Evolutionary conservation across 2,329 filamentous ascomycete genomes (phyloP).

Genomic region (Elsinoe arachidis): DNA sequence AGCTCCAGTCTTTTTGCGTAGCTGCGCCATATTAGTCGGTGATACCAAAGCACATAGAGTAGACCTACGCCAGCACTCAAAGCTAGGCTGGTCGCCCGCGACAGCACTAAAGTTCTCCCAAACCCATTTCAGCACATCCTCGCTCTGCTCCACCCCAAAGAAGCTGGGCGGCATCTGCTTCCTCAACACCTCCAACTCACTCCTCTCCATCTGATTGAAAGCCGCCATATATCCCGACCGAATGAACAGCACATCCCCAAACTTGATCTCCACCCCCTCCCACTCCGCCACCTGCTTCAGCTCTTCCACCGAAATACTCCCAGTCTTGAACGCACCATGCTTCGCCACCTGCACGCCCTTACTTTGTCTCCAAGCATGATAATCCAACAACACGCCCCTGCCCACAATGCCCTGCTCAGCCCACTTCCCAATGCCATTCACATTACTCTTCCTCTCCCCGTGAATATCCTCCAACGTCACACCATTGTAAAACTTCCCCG

Average conservation of each 20-base stretch:
- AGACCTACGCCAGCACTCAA: slow-evolving; percentile 29
- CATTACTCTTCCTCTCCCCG: slow-evolving; percentile 27
- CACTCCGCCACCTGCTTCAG: slow-evolving; percentile 36
- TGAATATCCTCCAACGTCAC: slow-evolving; percentile 35
- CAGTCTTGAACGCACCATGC: slow-evolving; percentile 30
- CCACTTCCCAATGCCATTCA: slow-evolving; percentile 42
- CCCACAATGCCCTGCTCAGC: slow-evolving; percentile 48
- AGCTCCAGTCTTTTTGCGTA: slow-evolving; percentile 27
- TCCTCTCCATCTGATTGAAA: slow-evolving; percentile 30
- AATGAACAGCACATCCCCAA: slow-evolving; percentile 46
- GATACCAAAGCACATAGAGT: not conserved
- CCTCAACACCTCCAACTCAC: slow-evolving; percentile 32
- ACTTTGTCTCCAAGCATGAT: slow-evolving; percentile 41
- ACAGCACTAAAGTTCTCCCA: slow-evolving; percentile 33
- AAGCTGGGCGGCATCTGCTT: slow-evolving; percentile 35
- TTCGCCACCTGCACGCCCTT: slow-evolving; percentile 15
- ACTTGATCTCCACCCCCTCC: slow-evolving; percentile 46
- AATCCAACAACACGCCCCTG: slow-evolving; percentile 47
- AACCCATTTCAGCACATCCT: slow-evolving; percentile 36
- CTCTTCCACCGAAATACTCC: slow-evolving; percentile 30
- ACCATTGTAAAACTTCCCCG: slow-evolving; percentile 29
- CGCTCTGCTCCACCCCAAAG: slow-evolving; percentile 41
- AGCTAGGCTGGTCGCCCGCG: slow-evolving; percentile 31
- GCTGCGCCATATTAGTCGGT: slow-evolving; percentile 15
- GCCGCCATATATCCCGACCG: slow-evolving; percentile 39